phyloP scores from a whole-genome alignment of 2,329 filamentous ascomycete species.

The Furcasterigmium furcatum region DNA sequence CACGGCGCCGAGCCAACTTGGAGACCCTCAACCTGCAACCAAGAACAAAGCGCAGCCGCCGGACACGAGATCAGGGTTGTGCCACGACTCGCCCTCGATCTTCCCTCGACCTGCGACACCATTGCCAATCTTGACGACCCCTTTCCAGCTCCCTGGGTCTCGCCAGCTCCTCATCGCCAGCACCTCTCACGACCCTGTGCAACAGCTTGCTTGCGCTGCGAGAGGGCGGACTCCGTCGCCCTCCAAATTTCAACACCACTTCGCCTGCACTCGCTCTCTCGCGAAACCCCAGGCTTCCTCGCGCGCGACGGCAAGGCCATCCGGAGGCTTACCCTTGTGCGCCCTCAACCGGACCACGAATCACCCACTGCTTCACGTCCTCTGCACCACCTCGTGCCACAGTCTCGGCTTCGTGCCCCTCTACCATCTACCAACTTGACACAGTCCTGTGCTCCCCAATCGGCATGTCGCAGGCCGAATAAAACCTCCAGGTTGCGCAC shows the following conservation, averaged over 20 bases:
- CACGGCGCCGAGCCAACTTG: not conserved
- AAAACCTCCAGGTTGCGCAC: slow-evolving; percentile 1
- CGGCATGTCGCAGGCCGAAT: slow-evolving; percentile 1
- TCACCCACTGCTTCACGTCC: not conserved
- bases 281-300: not conserved
- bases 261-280: not conserved
- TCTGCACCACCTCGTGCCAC: not conserved
- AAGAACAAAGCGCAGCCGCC: not conserved
- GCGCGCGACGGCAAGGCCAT: not conserved
- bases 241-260: not conserved
- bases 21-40: not conserved
- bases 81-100: not conserved
- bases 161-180: not conserved
- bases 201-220: not conserved
- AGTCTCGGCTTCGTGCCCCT: not conserved
- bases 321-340: not conserved
- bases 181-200: not conserved
- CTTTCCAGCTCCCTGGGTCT: not conserved
- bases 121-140: not conserved
- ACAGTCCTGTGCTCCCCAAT: not conserved
- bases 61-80: not conserved
- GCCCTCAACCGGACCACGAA: not conserved
- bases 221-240: not conserved
- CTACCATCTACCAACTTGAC: not conserved
- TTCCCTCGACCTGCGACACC: not conserved